Base-by-base conservation (phyloP, 2,329 filamentous ascomycete species). In the Sarocladium kiliense region DNA sequence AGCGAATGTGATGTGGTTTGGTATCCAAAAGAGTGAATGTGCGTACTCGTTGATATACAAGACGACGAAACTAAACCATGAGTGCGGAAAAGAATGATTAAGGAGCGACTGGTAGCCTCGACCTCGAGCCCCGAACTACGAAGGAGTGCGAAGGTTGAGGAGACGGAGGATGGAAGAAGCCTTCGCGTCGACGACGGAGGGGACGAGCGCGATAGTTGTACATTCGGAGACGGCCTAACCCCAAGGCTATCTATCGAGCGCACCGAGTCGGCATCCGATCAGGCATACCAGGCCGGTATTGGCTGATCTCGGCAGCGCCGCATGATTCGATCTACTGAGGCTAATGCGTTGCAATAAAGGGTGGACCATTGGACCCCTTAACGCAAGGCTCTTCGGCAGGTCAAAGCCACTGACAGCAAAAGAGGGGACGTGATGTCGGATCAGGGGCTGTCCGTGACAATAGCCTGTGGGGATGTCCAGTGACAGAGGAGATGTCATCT, bases 51-150 rank as follows among this genome's bases (percentile, higher is more conserved):
- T 39, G 9, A 39, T n/a, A 18, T 25, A n/a, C 44, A 30, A 47
- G 44, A 51, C 18, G n/a, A 51, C 47, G 27, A 9, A 36, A 36
- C 30, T 23, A 49, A 27, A 10, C 3, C 44, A 49, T 49, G 23
- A 30, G n/a, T 3, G 9, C 23, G 27, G 18, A 32, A 51, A 7
- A 3, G 25, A 51, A 36, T 16, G n/a, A 34, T 36, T 16, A 51
- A 51, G 19, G 44, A 49, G n/a, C n/a, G 44, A 49, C 44, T 32
- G 44, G 41, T 10, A 49, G 21, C 41, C n/a, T 44, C 41, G 10
- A 44, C 21, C 21, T 25, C 6, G 11, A 44, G 10, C 41, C 18
- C 21, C 10, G 10, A 25, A 9, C 41, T 25, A 44, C 21, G 41
- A 16, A 39, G 36, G 7, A 39, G 36, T 6, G 18, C 36, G 18